phyloP scores from a whole-genome alignment of 2,329 filamentous ascomycete species.

The Nemania sp. region DNA sequence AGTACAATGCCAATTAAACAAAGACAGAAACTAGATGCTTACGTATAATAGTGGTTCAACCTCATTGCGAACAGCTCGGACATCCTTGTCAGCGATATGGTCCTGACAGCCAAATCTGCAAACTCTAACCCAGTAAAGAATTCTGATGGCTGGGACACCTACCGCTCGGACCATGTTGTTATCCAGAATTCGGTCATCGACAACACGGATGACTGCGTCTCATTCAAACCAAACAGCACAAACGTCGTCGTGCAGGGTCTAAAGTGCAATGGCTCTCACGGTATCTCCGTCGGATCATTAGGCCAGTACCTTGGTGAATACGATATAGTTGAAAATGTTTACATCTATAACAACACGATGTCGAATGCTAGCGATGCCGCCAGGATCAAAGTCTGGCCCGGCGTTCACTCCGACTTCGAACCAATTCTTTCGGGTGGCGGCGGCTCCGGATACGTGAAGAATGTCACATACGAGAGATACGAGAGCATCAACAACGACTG shows the following conservation, averaged over 20 bases:
- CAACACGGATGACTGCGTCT: constrained; percentile 72
- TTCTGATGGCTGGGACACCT: constrained; percentile 68
- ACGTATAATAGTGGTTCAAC: constrained; percentile 58
- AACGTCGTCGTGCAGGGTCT: constrained; percentile 70
- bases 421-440: constrained; percentile 68
- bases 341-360: constrained; percentile 64
- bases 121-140: constrained; percentile 60
- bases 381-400: constrained; percentile 76
- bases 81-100: constrained; percentile 65
- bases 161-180: constrained; percentile 62
- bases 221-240: constrained; percentile 74
- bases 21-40: background rate
- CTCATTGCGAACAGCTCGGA: constrained; percentile 68
- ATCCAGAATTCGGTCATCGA: constrained; percentile 68
- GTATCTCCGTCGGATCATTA: constrained; percentile 72
- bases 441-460: constrained; percentile 60
- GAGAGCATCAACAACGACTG: constrained; percentile 65
- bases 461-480: constrained; percentile 69
- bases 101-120: constrained; percentile 53
- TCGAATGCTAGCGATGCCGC: constrained; percentile 65
- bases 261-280: constrained; percentile 69
- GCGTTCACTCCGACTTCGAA: constrained; percentile 55
- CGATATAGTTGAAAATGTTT: constrained; percentile 71
- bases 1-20: background rate
- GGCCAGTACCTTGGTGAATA: constrained; percentile 67